These are phyloP conservation scores for Cephaloascus albidus DNA, from an alignment of 805 yeast genomes.

Conservation along the genomic window DNA sequence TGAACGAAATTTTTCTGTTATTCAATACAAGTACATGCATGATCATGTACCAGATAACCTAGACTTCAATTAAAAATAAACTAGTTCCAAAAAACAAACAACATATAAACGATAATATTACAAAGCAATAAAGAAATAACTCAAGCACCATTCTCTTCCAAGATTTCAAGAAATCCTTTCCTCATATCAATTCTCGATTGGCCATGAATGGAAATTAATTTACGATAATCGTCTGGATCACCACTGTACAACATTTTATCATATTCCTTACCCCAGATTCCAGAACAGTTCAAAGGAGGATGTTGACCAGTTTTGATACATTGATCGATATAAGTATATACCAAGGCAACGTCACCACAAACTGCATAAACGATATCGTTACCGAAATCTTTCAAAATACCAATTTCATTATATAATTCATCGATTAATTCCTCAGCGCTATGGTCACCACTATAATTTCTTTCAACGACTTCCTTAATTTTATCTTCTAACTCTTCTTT, in stretches of 20 bases:
- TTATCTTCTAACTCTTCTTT: constrained; percentile 20
- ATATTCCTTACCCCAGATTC: constrained; percentile 36
- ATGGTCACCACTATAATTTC: constrained; percentile 29
- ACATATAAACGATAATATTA: neutral
- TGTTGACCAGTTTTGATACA: constrained; percentile 28
- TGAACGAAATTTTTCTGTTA: no score
- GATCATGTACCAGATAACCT: no score
- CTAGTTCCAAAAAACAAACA: neutral
- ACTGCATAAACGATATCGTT: constrained; percentile 29
- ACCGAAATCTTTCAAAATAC: constrained; percentile 31
- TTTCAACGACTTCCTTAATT: constrained; percentile 25
- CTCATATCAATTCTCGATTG: neutral
- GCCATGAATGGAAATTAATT: neutral
- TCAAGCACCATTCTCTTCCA: neutral
- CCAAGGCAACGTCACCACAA: constrained; percentile 32
- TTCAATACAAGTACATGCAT: no score
- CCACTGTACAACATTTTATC: constrained; percentile 23
- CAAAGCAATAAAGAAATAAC: no score
- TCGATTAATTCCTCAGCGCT: constrained; percentile 30
- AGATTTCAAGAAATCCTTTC: neutral
- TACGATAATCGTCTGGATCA: constrained; percentile 11
- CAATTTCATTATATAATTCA: constrained; percentile 28
- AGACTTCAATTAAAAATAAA: no score
- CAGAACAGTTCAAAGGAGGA: constrained; percentile 33
- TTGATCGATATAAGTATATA: constrained; percentile 29